Conservation (phyloP, 140 eudicot genomes). For the Oenanthe javanica region DNA sequence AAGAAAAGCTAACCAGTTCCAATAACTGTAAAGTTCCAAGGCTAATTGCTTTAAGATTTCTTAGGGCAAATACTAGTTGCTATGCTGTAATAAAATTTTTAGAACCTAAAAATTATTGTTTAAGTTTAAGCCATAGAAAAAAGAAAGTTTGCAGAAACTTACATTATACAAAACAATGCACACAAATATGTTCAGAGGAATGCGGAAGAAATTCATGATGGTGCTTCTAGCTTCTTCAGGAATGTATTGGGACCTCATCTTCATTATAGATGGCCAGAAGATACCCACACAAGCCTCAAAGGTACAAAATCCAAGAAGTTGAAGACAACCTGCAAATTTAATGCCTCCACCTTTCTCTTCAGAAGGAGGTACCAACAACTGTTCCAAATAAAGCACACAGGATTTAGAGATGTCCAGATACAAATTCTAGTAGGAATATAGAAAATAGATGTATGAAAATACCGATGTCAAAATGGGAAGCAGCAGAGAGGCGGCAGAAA, state of each 20-base stretch:
- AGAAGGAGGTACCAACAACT: slow-evolving; percentile 64
- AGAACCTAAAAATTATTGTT: neutral
- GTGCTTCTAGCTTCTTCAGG: slow-evolving; percentile 99
- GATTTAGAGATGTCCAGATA: neutral
- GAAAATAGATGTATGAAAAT: slow-evolving; percentile 5
- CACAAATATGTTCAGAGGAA: slow-evolving; percentile 88
- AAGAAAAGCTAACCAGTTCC: neutral
- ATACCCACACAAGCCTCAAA: slow-evolving; percentile 95
- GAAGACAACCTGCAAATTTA: slow-evolving; percentile 63
- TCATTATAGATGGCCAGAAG: slow-evolving; percentile 99
- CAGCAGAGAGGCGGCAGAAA: slow-evolving; percentile 84
- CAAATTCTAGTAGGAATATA: neutral
- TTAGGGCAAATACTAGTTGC: neutral
- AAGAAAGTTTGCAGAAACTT: slow-evolving; percentile 19
- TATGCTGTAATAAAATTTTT: neutral
- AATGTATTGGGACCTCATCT: slow-evolving; percentile 97
- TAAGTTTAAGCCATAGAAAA: neutral
- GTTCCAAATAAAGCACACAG: slow-evolving; percentile 22
- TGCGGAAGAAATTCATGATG: slow-evolving; percentile 97
- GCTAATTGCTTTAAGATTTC: neutral
- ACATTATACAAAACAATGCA: slow-evolving; percentile 94
- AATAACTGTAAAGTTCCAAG: neutral
- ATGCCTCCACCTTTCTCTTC: slow-evolving; percentile 63
- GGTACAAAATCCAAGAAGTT: slow-evolving; percentile 85
- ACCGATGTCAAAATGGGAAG: slow-evolving; percentile 83